These are phyloP conservation scores for Funneliformis mosseae DNA, from an alignment of 192 early-diverging fungal genomes.

Conservation along the genomic window DNA sequence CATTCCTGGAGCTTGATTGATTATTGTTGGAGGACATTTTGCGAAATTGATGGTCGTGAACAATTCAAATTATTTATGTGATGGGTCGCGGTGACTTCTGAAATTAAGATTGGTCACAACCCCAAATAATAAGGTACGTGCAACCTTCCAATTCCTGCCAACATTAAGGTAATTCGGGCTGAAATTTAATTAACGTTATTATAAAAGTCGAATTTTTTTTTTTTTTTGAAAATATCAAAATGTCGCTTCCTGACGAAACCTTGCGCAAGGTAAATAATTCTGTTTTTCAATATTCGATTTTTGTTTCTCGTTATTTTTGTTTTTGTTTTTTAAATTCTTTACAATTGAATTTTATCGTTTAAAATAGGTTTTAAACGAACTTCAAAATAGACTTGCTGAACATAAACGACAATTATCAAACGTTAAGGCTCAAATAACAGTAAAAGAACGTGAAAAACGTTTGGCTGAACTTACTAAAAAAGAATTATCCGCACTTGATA, in stretches of 20 bases:
- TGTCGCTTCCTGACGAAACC: neutral
- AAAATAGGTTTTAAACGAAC: slow-evolving; percentile 60
- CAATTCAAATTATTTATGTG: no score
- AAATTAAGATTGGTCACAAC: no score
- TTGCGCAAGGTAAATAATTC: neutral
- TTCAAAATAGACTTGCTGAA: slow-evolving; percentile 66
- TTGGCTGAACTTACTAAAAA: slow-evolving; percentile 68
- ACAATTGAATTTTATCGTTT: neutral
- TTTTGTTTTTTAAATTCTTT: no score
- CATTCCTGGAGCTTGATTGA: neutral
- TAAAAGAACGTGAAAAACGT: slow-evolving; percentile 66
- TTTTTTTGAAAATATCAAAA: no score
- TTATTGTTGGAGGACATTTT: neutral
- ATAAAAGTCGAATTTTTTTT: no score
- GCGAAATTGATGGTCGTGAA: no score
- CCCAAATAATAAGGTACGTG: no score
- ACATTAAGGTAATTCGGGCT: no score
- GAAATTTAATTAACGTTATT: no score
- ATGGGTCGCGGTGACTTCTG: no score
- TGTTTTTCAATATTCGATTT: neutral
- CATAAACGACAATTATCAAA: slow-evolving; percentile 60
- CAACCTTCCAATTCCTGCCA: no score
- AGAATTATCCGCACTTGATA: slow-evolving; percentile 59
- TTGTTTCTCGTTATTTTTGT: no score
- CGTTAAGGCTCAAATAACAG: slow-evolving; percentile 63